phyloP scores from a whole-genome alignment of 768 basidiomycete genomes.

The Mycena kentingensis region DNA sequence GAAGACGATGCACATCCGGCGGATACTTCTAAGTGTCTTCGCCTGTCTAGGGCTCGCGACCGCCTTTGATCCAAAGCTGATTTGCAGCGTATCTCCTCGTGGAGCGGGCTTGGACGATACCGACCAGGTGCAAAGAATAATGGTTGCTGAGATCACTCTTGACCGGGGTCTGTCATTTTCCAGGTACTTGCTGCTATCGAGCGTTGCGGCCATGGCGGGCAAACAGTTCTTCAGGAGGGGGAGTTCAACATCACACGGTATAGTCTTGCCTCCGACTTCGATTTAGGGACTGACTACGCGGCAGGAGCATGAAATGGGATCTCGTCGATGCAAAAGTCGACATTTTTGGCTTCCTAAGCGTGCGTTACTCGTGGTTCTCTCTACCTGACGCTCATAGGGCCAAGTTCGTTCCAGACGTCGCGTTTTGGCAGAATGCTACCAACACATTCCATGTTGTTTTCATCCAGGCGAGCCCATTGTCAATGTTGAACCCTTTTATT shows the following conservation, averaged over 20 bases:
- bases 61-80: no score
- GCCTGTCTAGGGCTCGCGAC: no score
- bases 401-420: constrained; percentile 55
- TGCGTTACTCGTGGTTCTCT: constrained; percentile 16
- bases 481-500: neutral
- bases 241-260: constrained; percentile 44
- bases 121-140: constrained; percentile 30
- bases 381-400: neutral
- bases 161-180: neutral
- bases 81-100: constrained; percentile 24
- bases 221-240: constrained; percentile 34
- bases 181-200: constrained; percentile 39
- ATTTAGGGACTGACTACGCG: neutral
- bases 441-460: constrained; percentile 65
- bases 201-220: constrained; percentile 37
- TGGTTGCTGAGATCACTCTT: neutral
- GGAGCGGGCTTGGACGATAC: constrained; percentile 33
- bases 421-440: constrained; percentile 55
- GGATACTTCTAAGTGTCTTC: no score
- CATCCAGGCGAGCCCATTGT: constrained; percentile 46
- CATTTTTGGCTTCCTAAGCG: constrained; percentile 35
- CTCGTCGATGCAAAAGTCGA: constrained; percentile 30
- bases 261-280: neutral
- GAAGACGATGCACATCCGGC: no score
- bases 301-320: constrained; percentile 44